Base-by-base conservation (phyloP, 2,329 filamentous ascomycete genomes). In the Phialocephala sp. region DNA sequence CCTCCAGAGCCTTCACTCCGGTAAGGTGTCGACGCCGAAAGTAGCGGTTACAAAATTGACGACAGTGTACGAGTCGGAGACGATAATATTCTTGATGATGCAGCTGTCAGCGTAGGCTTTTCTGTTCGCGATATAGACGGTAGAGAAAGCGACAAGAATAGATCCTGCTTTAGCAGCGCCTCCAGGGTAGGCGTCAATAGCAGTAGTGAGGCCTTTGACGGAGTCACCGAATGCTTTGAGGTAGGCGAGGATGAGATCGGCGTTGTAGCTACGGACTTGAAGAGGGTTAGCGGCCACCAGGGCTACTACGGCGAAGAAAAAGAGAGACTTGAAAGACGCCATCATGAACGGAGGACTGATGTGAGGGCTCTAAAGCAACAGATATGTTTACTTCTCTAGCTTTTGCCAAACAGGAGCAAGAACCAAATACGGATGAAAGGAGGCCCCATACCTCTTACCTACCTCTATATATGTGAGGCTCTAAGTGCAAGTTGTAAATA, bases 151-250 rank as follows among this genome's bases (percentile, higher is more conserved):
- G 3, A 54, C 56, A n/a, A 66, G 59, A 59, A 68, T 27, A 32
- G 64, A 60, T 20, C 58, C 80, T 1, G 62, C 64, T 32, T 52
- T 24, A 11, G 65, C 41, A n/a, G 55, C 57, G 14, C 64, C 64
- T 39, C 65, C 65, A 1, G 32, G 35, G n/a, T 67, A 67, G 9
- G n/a, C n/a, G 1, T 60, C 24, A 27, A 69, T 63, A 2, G 52
- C 20, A 11, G 80, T 81, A 5, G 78, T 81, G 59, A 84, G 81
- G 73, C 80, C 83, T 60, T 80, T 78, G 59, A 84, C 80, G 0
- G 81, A 80, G 24, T 84, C 74, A 68, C 81, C 80, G 4, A 80
- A 80, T 14, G 85, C 77, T 37, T 76, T 72, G 1, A 84, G 72
- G 12, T 84, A 78, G 41, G 84, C 70, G 22, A 82, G 78, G 68